These are phyloP conservation scores for Lolium perenne DNA, from an alignment of 176 grass and related monocot species.

Conservation along the genomic window DNA sequence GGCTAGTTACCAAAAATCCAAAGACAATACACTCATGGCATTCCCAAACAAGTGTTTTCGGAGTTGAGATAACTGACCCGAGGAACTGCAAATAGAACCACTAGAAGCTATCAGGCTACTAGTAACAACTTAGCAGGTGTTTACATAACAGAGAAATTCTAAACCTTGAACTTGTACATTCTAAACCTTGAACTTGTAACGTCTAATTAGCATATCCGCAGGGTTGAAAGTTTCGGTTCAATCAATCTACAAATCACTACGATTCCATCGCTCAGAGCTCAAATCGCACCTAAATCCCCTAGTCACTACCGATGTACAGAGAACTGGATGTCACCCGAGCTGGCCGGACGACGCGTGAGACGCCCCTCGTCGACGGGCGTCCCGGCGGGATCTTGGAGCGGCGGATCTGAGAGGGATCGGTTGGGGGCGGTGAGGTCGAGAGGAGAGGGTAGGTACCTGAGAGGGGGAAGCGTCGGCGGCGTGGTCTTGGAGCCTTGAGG, in stretches of 20 bases:
- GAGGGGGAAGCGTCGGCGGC: too few species aligned
- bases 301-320: too few species aligned
- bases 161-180: too few species aligned
- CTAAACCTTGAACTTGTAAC: neutral
- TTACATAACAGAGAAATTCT: neutral
- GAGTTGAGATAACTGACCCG: neutral
- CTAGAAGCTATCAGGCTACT: slow-evolving; percentile 2
- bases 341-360: too few species aligned
- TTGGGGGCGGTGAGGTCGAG: too few species aligned
- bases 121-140: neutral
- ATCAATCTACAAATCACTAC: neutral
- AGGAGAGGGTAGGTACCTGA: too few species aligned
- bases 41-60: neutral
- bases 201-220: neutral
- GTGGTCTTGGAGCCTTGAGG: too few species aligned
- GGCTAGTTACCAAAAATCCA: neutral
- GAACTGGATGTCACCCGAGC: too few species aligned
- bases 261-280: neutral
- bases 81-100: neutral
- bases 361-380: too few species aligned
- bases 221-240: neutral
- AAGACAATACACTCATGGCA: neutral
- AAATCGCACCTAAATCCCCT: neutral
- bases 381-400: too few species aligned
- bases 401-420: too few species aligned